Evolutionary conservation across 176 grass and related monocot species (phyloP).

Genomic region (Cenchrus americanus): DNA sequence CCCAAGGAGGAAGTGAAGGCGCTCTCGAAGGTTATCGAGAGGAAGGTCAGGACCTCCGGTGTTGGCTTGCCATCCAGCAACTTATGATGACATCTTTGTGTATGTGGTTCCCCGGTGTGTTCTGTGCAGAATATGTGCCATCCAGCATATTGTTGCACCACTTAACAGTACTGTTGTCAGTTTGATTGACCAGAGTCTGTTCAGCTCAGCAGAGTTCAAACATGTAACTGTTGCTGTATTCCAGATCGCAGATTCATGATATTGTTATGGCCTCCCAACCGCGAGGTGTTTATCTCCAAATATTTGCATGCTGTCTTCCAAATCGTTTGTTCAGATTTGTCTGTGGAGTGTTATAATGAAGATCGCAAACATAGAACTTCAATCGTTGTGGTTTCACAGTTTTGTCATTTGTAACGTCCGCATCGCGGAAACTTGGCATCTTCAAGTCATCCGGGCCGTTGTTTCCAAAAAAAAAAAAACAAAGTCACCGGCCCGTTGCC

Average conservation of each 20-base stretch:
- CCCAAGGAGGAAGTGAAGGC: slow-evolving; percentile 81
- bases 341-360: too few relatives aligned
- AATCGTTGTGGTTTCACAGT: too few relatives aligned
- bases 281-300: not conserved
- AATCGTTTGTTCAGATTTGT: not conserved
- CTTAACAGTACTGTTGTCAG: not conserved
- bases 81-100: slow-evolving; percentile 51
- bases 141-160: not conserved
- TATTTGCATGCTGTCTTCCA: not conserved
- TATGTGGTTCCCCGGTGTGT: not conserved
- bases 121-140: not conserved
- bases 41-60: slow-evolving; percentile 60
- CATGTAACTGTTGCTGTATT: not conserved
- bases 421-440: too few relatives aligned
- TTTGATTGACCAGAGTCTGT: not conserved
- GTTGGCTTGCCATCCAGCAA: slow-evolving; percentile 72
- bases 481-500: too few relatives aligned
- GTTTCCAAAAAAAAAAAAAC: too few relatives aligned
- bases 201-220: not conserved
- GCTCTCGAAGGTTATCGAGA: slow-evolving; percentile 68
- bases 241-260: not conserved
- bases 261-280: not conserved
- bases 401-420: too few relatives aligned
- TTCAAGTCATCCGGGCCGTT: too few relatives aligned
- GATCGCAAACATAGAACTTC: too few relatives aligned